These are phyloP conservation scores for Plantago elongata DNA, from an alignment of 257 asterid species.

Conservation along the genomic window DNA sequence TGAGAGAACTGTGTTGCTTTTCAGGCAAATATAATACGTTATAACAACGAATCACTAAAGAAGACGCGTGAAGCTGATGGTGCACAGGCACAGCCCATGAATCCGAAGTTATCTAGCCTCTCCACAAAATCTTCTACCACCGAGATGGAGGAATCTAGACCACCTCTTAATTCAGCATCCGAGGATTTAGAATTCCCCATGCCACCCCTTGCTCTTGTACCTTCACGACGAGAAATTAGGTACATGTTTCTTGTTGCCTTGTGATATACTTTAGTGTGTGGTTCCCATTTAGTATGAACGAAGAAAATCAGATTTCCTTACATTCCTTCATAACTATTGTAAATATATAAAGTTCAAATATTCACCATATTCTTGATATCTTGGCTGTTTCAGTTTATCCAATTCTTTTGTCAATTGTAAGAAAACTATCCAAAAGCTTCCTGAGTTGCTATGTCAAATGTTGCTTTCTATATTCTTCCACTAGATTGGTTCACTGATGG, in stretches of 20 bases:
- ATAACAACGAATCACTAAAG: constrained; percentile 53
- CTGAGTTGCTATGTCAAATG: constrained; percentile 4
- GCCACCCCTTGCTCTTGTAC: constrained; percentile 93
- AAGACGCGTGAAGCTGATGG: constrained; percentile 46
- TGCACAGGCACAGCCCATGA: constrained; percentile 27
- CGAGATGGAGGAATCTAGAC: constrained; percentile 33
- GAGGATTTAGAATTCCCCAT: constrained; percentile 79
- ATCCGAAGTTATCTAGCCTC: constrained; percentile 34
- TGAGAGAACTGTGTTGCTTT: constrained; percentile 23
- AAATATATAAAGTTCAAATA: neutral
- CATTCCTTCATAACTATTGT: no score
- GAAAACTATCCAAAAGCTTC: constrained; percentile 2
- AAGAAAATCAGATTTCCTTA: no score
- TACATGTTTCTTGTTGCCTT: constrained; percentile 18
- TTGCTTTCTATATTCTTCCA: constrained; percentile 16
- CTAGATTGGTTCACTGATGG: constrained; percentile 11
- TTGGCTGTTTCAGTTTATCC: constrained; percentile 7
- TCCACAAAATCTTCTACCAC: constrained; percentile 25
- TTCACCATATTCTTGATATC: constrained; percentile 3
- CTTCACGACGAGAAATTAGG: constrained; percentile 68
- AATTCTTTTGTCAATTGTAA: neutral
- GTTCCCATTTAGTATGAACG: constrained; percentile 1
- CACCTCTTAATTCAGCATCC: constrained; percentile 40
- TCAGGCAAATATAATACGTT: constrained; percentile 75
- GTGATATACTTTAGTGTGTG: neutral